phyloP scores from a whole-genome alignment of 257 asterid genomes.

The Solanum chiquidenum region DNA sequence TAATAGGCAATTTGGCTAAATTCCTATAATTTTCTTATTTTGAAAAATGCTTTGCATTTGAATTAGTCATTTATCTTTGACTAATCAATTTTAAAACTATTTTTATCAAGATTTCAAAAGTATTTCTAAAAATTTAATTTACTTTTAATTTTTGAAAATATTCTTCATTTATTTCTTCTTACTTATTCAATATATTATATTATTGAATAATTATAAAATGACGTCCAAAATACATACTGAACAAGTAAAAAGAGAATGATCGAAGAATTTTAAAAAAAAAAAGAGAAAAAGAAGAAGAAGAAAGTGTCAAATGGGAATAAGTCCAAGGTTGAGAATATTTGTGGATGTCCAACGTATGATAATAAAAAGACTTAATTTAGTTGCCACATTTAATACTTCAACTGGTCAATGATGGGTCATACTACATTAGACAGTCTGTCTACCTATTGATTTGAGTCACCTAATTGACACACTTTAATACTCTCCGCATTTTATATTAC shows the following conservation, averaged over 20 bases:
- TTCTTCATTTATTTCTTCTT: not conserved
- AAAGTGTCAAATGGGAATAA: not conserved
- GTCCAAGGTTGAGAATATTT: not conserved
- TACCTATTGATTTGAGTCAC: not conserved
- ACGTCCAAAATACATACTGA: too few species aligned
- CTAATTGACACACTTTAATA: not conserved
- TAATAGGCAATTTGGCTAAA: not conserved
- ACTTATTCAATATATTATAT: too few species aligned
- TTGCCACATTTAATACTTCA: not conserved
- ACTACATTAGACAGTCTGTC: not conserved
- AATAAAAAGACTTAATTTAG: not conserved
- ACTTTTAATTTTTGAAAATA: not conserved
- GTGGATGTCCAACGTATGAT: not conserved
- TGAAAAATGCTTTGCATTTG: not conserved
- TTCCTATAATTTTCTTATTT: not conserved
- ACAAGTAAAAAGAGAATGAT: not conserved
- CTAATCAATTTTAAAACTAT: not conserved
- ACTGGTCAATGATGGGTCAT: not conserved
- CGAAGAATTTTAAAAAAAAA: too few species aligned
- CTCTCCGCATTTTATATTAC: too few species aligned
- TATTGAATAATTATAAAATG: too few species aligned
- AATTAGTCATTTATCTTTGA: not conserved
- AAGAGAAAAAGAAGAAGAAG: not conserved
- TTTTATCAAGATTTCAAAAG: too few species aligned
- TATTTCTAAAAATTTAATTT: too few species aligned